Evolutionary conservation across 2,329 filamentous ascomycete genomes (phyloP).

Genomic region (Paecilomyces variotii): DNA sequence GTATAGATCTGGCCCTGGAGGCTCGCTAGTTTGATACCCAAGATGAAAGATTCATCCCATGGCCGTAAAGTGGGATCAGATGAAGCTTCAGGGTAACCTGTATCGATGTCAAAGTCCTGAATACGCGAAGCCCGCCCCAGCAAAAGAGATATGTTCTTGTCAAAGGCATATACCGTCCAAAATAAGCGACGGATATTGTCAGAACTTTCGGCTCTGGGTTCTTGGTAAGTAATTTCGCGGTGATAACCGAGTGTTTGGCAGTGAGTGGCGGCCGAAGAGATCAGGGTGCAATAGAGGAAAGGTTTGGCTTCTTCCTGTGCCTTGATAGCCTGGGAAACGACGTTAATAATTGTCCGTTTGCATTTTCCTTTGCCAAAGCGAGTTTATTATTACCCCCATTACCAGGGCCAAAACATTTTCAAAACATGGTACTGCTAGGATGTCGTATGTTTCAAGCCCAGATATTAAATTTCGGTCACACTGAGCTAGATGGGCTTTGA

Average conservation of each 20-base stretch:
- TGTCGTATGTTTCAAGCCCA: constrained; percentile 16
- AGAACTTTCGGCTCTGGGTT: constrained; percentile 2
- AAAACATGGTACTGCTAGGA: constrained; percentile 15
- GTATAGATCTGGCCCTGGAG: too few species aligned
- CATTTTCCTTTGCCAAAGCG: too few species aligned
- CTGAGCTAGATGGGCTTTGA: too few species aligned
- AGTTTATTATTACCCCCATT: constrained; percentile 14
- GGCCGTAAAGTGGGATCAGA: too few species aligned
- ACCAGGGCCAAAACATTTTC: constrained; percentile 15
- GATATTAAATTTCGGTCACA: neutral
- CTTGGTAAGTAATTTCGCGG: constrained; percentile 8
- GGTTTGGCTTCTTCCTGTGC: constrained; percentile 12
- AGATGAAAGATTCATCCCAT: too few species aligned
- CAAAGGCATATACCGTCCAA: constrained; percentile 14
- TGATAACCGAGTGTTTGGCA: constrained; percentile 15
- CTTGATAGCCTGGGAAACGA: constrained; percentile 6
- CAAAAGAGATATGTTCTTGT: constrained; percentile 11
- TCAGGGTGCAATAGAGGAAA: constrained; percentile 9
- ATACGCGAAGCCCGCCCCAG: constrained; percentile 12
- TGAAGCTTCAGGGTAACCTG: neutral
- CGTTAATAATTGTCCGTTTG: too few species aligned
- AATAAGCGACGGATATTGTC: constrained; percentile 13
- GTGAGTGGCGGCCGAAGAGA: constrained; percentile 12
- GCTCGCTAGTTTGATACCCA: too few species aligned
- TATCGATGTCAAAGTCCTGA: constrained; percentile 15